Evolutionary conservation across 179 eudicot species (phyloP).

Genomic region (Drosera spatulata): DNA sequence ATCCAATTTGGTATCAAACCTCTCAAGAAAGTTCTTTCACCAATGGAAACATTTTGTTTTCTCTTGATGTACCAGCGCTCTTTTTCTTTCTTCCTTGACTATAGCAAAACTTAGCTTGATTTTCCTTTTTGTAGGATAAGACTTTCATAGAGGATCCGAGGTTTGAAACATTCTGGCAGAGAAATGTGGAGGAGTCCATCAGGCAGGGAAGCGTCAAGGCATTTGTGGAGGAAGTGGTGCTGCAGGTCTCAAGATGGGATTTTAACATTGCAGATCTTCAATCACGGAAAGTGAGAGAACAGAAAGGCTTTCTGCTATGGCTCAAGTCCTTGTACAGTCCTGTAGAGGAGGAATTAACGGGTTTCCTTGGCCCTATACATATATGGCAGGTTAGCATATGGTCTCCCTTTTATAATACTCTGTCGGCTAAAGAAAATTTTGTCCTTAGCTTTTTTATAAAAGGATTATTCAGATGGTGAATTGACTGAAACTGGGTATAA

Average conservation of each 20-base stretch:
- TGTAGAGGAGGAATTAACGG: constrained; percentile 32
- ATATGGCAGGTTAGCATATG: constrained; percentile 56
- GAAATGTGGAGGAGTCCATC: constrained; percentile 66
- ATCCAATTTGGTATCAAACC: too few species aligned
- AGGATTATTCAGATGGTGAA: too few species aligned
- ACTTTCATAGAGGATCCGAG: constrained; percentile 27
- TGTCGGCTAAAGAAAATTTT: too few species aligned
- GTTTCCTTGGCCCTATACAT: constrained; percentile 64
- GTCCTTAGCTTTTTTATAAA: too few species aligned
- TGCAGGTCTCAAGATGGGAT: constrained; percentile 58
- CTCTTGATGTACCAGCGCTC: too few species aligned
- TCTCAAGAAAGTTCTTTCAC: too few species aligned
- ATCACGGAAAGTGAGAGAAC: constrained; percentile 19
- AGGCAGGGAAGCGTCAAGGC: constrained; percentile 50
- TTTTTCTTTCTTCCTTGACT: too few species aligned
- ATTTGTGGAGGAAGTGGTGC: constrained; percentile 53
- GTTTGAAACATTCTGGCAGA: constrained; percentile 54
- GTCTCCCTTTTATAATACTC: too few species aligned
- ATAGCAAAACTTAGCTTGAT: too few species aligned
- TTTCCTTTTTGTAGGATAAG: constrained; percentile 31
- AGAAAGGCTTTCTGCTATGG: constrained; percentile 33
- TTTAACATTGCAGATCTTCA: constrained; percentile 54
- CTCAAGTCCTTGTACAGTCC: constrained; percentile 33
- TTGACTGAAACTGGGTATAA: too few species aligned
- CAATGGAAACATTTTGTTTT: too few species aligned